A percentile compares a stretch with the other conserved stretches of the same genome.
Conservation (phyloP, 352 stramenopile genomes). For the Phytophthora uliginosa region DNA sequence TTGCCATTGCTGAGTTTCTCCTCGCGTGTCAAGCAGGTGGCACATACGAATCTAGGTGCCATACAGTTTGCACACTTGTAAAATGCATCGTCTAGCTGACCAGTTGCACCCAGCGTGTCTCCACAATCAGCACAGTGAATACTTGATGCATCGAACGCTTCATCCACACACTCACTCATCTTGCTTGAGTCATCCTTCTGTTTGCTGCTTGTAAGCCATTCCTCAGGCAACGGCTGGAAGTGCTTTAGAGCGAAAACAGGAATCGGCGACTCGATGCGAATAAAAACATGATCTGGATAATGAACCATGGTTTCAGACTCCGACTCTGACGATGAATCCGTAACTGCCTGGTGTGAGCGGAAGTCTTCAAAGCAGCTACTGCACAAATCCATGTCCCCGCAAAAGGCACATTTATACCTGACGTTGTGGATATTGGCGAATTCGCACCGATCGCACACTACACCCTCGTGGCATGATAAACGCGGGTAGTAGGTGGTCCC, state of each 20-base stretch:
- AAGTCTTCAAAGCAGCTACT: constrained; percentile 68
- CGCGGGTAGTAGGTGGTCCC: constrained; percentile 46
- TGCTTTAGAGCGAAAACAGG: constrained; percentile 71
- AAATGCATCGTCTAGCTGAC: constrained; percentile 44
- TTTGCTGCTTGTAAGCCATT: constrained; percentile 38
- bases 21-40: constrained; percentile 55
- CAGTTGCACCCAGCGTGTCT: constrained; percentile 28
- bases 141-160: constrained; percentile 5
- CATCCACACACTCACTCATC: constrained; percentile 9
- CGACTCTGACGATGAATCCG: constrained; percentile 23
- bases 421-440: constrained; percentile 60
- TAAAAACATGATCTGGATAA: constrained; percentile 66
- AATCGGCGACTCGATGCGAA: constrained; percentile 69
- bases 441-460: constrained; percentile 80
- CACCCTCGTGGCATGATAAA: constrained; percentile 62
- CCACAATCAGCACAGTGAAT: constrained; percentile 45
- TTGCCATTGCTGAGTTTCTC: constrained; percentile 52
- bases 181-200: constrained; percentile 11
- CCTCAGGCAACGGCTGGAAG: constrained; percentile 48
- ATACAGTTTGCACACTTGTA: constrained; percentile 77
- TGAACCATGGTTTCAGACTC: constrained; percentile 47
- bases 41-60: constrained; percentile 58
- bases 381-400: constrained; percentile 80
- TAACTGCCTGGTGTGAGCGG: constrained; percentile 31
- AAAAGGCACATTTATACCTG: constrained; percentile 83